phyloP scores from a whole-genome alignment of 2,329 filamentous ascomycete species.

The Verticillium alfalfae region DNA sequence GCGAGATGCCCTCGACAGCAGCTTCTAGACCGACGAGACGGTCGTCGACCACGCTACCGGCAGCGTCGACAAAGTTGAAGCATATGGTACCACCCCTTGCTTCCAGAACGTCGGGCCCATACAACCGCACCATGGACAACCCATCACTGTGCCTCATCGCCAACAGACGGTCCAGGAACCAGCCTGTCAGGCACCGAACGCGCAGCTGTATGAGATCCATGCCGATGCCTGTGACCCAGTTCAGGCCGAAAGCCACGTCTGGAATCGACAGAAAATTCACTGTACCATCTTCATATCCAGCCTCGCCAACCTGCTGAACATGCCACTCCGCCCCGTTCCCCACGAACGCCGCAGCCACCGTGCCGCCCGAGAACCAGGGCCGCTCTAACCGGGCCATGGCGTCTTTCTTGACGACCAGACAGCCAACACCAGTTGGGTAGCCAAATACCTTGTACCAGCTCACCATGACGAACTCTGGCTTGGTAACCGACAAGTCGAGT shows the following conservation, averaged over 20 bases:
- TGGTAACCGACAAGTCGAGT: conserved; percentile 25
- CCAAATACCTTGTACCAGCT: conserved; percentile 38
- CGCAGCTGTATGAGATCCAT: conserved; percentile 20
- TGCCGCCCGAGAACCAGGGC: conserved; percentile 34
- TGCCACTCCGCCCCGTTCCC: conserved; percentile 20
- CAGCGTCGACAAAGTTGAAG: conserved; percentile 29
- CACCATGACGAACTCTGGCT: conserved; percentile 30
- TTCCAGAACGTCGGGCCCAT: conserved; percentile 23
- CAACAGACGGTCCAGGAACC: conserved; percentile 23
- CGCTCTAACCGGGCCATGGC: conserved; percentile 23
- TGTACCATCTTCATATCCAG: conserved; percentile 34
- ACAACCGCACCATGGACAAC: conserved; percentile 23
- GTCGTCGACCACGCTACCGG: conserved; percentile 27
- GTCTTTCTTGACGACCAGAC: conserved; percentile 25
- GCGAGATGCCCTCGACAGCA: conserved; percentile 24
- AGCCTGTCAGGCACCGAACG: conserved; percentile 29
- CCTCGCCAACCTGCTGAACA: conserved; percentile 16
- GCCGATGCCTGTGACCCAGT: conserved; percentile 25
- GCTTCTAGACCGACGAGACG: conserved; percentile 27
- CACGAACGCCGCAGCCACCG: conserved; percentile 25
- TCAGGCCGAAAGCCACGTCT: conserved; percentile 27
- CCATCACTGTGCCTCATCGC: conserved; percentile 25
- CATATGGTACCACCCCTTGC: conserved; percentile 28
- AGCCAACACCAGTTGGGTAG: conserved; percentile 34
- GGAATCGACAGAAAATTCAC: conserved; percentile 32